These are phyloP conservation scores for Trichophyton benhamiae DNA, from an alignment of 2,329 filamentous ascomycete species.

Conservation along the genomic window DNA sequence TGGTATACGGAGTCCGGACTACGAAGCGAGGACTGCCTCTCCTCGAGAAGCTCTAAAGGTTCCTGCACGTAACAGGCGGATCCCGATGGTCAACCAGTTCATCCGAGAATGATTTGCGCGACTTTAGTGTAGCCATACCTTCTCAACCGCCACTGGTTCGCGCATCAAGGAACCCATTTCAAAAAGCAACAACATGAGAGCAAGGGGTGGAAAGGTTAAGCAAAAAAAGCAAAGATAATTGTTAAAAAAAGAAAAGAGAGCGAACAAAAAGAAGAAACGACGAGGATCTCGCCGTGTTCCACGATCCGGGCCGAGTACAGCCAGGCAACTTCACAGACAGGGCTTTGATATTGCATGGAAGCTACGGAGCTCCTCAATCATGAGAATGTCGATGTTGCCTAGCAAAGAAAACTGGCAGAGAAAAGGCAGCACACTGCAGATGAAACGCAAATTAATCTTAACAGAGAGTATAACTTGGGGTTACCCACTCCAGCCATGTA, in stretches of 20 bases:
- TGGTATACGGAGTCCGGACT: not conserved
- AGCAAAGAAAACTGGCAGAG: not conserved
- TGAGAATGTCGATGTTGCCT: not conserved
- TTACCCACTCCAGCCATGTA: too few species aligned
- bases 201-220: not conserved
- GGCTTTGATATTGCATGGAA: not conserved
- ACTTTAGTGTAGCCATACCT: not conserved
- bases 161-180: not conserved
- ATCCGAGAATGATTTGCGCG: slow-evolving; percentile 1
- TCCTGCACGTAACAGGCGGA: not conserved
- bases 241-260: not conserved
- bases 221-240: not conserved
- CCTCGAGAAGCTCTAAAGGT: not conserved
- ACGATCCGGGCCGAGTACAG: slow-evolving; percentile 2
- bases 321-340: not conserved
- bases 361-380: not conserved
- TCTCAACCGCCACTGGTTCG: slow-evolving; percentile 1
- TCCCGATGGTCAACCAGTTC: not conserved
- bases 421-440: not conserved
- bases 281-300: slow-evolving; percentile 2
- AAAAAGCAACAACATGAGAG: not conserved
- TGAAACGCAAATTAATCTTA: slow-evolving; percentile 3
- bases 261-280: not conserved
- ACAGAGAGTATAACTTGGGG: not conserved
- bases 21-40: not conserved